These are phyloP conservation scores for Tetracentron sinense DNA, from an alignment of 164 flowering plant genomes.

Conservation along the genomic window DNA sequence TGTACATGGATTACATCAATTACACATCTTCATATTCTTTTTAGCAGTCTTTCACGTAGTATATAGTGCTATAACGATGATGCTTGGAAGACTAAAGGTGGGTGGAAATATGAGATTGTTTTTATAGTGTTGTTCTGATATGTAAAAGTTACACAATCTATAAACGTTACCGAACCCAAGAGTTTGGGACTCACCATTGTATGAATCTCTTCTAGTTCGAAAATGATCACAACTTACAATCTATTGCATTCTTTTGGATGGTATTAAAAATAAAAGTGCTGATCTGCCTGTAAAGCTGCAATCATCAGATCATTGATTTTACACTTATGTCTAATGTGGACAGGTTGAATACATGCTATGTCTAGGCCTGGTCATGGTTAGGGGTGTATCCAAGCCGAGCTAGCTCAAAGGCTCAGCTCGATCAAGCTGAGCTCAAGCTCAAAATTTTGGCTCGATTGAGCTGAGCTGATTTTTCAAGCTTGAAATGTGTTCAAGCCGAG, in stretches of 20 bases:
- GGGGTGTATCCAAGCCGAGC: no score
- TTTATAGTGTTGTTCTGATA: neutral
- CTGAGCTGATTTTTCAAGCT: no score
- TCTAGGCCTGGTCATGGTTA: neutral
- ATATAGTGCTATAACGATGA: slow-evolving; percentile 71
- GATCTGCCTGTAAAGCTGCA: neutral
- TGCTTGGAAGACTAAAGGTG: slow-evolving; percentile 92
- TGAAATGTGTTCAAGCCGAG: no score
- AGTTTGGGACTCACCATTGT: no score
- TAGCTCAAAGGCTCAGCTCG: no score
- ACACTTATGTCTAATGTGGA: neutral
- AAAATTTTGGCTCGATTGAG: no score
- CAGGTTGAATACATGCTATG: neutral
- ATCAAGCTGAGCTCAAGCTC: no score
- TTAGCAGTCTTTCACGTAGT: slow-evolving; percentile 78
- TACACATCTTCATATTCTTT: slow-evolving; percentile 95
- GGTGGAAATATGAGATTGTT: neutral
- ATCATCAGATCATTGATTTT: neutral
- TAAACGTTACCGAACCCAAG: neutral
- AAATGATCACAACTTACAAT: neutral
- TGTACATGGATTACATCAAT: slow-evolving; percentile 68
- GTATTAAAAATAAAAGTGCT: neutral
- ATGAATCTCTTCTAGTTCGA: no score
- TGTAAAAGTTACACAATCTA: neutral
- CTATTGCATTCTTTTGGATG: neutral